Percentiles rank a stretch among this genome's conserved stretches.
Evolutionary conservation across 2,329 filamentous ascomycete genomes (phyloP).

Genomic region (Scytalidium lignicola): DNA sequence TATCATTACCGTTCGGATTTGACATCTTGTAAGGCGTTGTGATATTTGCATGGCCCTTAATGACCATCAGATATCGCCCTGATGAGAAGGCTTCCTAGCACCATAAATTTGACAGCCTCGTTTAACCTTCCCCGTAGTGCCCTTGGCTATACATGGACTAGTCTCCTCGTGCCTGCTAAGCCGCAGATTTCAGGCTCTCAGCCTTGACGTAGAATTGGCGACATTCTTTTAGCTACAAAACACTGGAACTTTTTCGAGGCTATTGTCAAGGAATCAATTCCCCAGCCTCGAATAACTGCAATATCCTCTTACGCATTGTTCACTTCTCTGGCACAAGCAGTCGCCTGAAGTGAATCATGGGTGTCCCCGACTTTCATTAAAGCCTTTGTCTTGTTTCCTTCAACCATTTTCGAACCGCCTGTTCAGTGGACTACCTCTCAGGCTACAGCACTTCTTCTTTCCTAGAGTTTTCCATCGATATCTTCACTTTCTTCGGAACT

Average conservation of each 20-base stretch:
- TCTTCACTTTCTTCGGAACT: too few relatives aligned
- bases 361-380: conserved; percentile 5
- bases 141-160: neutral
- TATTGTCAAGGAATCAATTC: neutral
- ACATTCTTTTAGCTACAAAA: neutral
- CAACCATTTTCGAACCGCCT: neutral
- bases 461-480: too few relatives aligned
- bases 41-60: conserved; percentile 1
- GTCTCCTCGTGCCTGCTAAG: too few relatives aligned
- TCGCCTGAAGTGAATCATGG: conserved; percentile 19
- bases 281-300: neutral
- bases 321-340: conserved; percentile 7
- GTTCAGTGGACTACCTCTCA: neutral
- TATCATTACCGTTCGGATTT: neutral
- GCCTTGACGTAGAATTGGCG: neutral
- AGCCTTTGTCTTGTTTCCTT: neutral
- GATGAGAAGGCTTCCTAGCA: neutral
- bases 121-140: neutral
- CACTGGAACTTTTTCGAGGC: neutral
- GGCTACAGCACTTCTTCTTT: neutral
- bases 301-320: conserved; percentile 2
- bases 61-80: neutral
- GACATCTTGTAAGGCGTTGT: neutral
- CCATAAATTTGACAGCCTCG: neutral
- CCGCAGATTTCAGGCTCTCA: neutral